Conservation (phyloP, 805 yeast species). For the Candida germanica region DNA sequence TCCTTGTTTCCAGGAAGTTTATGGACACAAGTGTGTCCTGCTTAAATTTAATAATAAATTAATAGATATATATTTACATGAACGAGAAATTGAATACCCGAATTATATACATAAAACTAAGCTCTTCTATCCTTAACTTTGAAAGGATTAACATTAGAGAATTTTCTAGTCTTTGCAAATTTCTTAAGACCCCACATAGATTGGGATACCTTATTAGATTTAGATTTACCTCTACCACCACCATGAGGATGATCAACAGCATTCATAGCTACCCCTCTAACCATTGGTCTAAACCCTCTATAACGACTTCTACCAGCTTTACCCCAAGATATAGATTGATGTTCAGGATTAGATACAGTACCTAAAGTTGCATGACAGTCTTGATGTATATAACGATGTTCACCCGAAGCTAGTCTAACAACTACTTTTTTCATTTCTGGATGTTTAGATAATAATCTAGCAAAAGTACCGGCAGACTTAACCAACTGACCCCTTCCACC, state of each 20-base stretch:
- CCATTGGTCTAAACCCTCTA: conserved; percentile 90
- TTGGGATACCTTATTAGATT: conserved; percentile 90
- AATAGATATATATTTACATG: conserved; percentile 11
- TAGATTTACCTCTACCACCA: conserved; percentile 99
- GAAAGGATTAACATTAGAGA: conserved; percentile 78
- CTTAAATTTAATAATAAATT: not conserved
- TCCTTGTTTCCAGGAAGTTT: not conserved
- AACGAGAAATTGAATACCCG: too few relatives aligned
- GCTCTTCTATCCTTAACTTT: conserved; percentile 78
- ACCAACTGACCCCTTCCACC: conserved; percentile 83
- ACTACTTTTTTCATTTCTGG: conserved; percentile 70
- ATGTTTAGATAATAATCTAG: conserved; percentile 76
- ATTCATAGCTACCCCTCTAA: conserved; percentile 98
- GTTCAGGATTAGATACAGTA: conserved; percentile 87
- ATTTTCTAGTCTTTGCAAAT: conserved; percentile 89
- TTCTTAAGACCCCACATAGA: conserved; percentile 98
- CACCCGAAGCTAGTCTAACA: conserved; percentile 84
- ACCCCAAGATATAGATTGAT: conserved; percentile 85
- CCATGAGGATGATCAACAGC: conserved; percentile 98
- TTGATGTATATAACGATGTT: conserved; percentile 82
- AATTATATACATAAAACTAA: conserved; percentile 8
- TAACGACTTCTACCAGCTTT: conserved; percentile 95
- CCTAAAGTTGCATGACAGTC: conserved; percentile 94
- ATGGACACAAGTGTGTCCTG: conserved; percentile 2
- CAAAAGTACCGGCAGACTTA: conserved; percentile 93